Evolutionary conservation across 2,329 filamentous ascomycete genomes (phyloP).

Genomic region (Arthrobotrys sinensis): DNA sequence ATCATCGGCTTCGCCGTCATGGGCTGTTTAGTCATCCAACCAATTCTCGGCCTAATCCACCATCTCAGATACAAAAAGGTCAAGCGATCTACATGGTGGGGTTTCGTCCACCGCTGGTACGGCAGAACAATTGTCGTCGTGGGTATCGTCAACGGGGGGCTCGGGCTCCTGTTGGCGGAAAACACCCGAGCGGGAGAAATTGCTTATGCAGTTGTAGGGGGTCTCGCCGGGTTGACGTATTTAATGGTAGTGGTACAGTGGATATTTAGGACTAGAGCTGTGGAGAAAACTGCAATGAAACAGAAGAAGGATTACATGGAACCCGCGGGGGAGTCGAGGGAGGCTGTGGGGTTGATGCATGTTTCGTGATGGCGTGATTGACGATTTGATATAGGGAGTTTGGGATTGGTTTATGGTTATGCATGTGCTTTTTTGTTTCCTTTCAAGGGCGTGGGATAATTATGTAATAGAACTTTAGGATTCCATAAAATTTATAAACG

Average conservation of each 20-base stretch:
- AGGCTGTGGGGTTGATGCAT: slow-evolving; percentile 33
- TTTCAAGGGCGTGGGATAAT: slow-evolving; percentile 11
- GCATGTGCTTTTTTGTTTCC: slow-evolving; percentile 10
- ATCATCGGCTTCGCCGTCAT: slow-evolving; percentile 73
- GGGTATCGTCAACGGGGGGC: slow-evolving; percentile 76
- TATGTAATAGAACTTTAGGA: slow-evolving; percentile 5
- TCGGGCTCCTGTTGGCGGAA: slow-evolving; percentile 73
- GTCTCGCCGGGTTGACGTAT: slow-evolving; percentile 65
- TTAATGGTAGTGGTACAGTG: slow-evolving; percentile 55
- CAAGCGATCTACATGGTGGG: slow-evolving; percentile 71
- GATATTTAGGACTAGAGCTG: slow-evolving; percentile 39
- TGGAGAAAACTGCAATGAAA: slow-evolving; percentile 21
- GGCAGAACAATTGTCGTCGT: slow-evolving; percentile 74
- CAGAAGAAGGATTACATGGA: slow-evolving; percentile 36
- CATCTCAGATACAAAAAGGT: slow-evolving; percentile 72
- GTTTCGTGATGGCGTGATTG: slow-evolving; percentile 21
- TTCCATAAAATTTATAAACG: slow-evolving; percentile 23
- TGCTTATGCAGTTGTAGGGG: slow-evolving; percentile 74
- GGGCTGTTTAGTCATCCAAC: slow-evolving; percentile 73
- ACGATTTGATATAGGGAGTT: slow-evolving; percentile 26
- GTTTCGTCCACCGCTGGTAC: slow-evolving; percentile 76
- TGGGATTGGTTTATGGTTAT: slow-evolving; percentile 31
- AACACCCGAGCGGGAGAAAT: slow-evolving; percentile 69
- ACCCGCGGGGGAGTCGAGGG: slow-evolving; percentile 25
- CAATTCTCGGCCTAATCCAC: slow-evolving; percentile 74